Percentiles rank a stretch among this genome's conserved stretches.
phyloP scores from a whole-genome alignment of 1,139 yeast species.

The Torulaspora globosa region DNA sequence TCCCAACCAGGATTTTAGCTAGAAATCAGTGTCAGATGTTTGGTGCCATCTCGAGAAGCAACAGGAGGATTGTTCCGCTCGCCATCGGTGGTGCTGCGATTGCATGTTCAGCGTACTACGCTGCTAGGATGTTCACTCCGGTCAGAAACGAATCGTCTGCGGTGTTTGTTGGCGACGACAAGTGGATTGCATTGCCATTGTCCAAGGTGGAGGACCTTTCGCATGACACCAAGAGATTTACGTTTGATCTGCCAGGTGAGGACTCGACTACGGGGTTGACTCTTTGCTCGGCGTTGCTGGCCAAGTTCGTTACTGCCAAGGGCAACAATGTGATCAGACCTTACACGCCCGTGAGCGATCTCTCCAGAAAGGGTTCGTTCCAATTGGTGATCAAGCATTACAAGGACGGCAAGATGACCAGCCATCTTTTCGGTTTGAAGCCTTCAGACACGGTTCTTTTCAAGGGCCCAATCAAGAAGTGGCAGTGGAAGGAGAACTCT shows the following conservation, averaged over 20 bases:
- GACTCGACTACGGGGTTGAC: slow-evolving; percentile 75
- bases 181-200: slow-evolving; percentile 74
- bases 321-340: slow-evolving; percentile 93
- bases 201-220: slow-evolving; percentile 54
- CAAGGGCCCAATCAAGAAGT: slow-evolving; percentile 92
- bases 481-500: slow-evolving; percentile 87
- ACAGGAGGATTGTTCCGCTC: slow-evolving; percentile 31
- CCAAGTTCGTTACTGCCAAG: slow-evolving; percentile 78
- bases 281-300: slow-evolving; percentile 73
- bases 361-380: slow-evolving; percentile 64
- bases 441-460: slow-evolving; percentile 78
- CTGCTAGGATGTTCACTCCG: slow-evolving; percentile 24
- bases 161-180: slow-evolving; percentile 63
- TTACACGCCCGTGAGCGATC: slow-evolving; percentile 84
- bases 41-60: slow-evolving; percentile 27
- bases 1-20: not conserved
- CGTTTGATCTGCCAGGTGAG: slow-evolving; percentile 64
- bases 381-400: slow-evolving; percentile 83
- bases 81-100: slow-evolving; percentile 54
- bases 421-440: slow-evolving; percentile 67
- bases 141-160: slow-evolving; percentile 47
- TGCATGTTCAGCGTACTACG: slow-evolving; percentile 46
- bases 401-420: slow-evolving; percentile 77
- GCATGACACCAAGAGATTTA: slow-evolving; percentile 58
- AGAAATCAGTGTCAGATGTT: slow-evolving; percentile 7